Evolutionary conservation across 345 rosid species (phyloP).

Genomic region (Nasturtium officinale): DNA sequence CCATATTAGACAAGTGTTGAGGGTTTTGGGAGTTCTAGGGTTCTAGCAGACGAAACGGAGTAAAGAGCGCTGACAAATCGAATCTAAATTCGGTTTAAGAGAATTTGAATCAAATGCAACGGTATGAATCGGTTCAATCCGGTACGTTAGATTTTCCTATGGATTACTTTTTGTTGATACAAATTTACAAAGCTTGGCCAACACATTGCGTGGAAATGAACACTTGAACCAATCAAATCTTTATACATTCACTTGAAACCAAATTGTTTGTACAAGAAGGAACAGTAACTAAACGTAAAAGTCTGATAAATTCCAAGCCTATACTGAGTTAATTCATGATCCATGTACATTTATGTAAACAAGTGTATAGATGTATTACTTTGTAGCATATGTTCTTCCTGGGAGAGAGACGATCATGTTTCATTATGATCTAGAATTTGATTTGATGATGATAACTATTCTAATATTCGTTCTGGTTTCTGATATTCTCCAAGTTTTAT

Average conservation of each 20-base stretch:
- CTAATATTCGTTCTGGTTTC: constrained; percentile 29
- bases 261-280: constrained; percentile 24
- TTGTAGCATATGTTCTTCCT: constrained; percentile 12
- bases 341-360: constrained; percentile 14
- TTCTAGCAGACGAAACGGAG: constrained; percentile 20
- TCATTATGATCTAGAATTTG: constrained; percentile 5
- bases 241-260: constrained; percentile 13
- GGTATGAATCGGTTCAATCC: constrained; percentile 6
- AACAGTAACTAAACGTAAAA: background rate
- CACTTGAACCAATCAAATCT: constrained; percentile 17
- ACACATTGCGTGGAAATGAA: background rate
- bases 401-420: constrained; percentile 20
- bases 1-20: constrained; percentile 38
- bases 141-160: background rate
- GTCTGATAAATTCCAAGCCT: constrained; percentile 9
- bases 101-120: background rate
- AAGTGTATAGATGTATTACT: constrained; percentile 13
- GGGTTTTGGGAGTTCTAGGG: constrained; percentile 34
- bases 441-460: background rate
- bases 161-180: background rate
- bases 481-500: constrained; percentile 40
- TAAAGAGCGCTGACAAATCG: background rate
- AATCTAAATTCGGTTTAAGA: constrained; percentile 20
- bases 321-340: constrained; percentile 18
- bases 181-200: background rate